Evolutionary conservation across 306 rosid genomes (phyloP).

Genomic region (Lathyrus oleraceus): DNA sequence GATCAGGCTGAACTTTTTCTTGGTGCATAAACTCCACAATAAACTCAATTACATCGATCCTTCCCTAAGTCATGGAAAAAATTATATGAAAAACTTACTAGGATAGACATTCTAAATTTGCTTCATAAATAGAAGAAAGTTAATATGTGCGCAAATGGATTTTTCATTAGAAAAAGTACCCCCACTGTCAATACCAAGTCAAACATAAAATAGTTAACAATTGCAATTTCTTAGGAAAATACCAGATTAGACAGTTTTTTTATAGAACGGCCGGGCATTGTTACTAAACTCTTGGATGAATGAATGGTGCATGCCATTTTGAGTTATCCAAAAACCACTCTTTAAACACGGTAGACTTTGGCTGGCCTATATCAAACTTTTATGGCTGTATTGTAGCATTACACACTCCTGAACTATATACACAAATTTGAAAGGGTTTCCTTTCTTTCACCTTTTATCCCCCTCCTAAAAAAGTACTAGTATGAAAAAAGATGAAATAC

Average conservation of each 20-base stretch:
- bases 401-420: neutral
- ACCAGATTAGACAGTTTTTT: neutral
- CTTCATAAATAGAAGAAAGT: slow-evolving; percentile 12
- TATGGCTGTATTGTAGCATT: neutral
- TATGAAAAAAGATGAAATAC: slow-evolving; percentile 43
- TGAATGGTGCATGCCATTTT: neutral
- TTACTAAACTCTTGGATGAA: slow-evolving; percentile 17
- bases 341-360: neutral
- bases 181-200: neutral
- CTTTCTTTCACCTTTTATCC: slow-evolving; percentile 24
- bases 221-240: slow-evolving; percentile 17
- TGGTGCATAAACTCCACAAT: slow-evolving; percentile 69
- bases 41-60: slow-evolving; percentile 75
- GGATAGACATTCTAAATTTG: slow-evolving; percentile 1
- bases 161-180: neutral
- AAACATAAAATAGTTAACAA: slow-evolving; percentile 8
- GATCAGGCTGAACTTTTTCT: slow-evolving; percentile 59
- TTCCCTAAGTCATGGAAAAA: slow-evolving; percentile 50
- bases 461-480: slow-evolving; percentile 9
- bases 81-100: neutral
- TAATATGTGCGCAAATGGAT: neutral
- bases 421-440: slow-evolving; percentile 9
- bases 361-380: neutral
- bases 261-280: neutral
- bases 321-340: slow-evolving; percentile 13